Percentiles rank a stretch among this genome's conserved stretches.
Evolutionary conservation across 345 rosid genomes (phyloP).

Genomic region (Hibiscus trionum): DNA sequence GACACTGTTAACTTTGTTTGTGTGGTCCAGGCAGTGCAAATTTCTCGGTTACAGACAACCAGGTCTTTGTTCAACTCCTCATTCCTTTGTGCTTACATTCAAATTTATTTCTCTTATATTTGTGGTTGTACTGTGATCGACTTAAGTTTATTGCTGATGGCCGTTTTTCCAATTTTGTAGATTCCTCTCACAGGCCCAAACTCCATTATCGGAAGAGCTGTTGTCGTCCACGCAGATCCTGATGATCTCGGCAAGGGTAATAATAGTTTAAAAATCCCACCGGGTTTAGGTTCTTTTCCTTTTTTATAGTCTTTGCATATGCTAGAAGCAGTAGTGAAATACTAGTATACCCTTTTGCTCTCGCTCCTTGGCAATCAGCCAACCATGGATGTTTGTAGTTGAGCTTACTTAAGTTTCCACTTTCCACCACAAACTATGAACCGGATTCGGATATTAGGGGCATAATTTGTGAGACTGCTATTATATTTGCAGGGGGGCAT

Average conservation of each 20-base stretch:
- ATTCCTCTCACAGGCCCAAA: constrained; percentile 77
- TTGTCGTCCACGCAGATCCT: constrained; percentile 87
- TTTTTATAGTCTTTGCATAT: background rate
- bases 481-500: constrained; percentile 64
- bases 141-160: background rate
- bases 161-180: constrained; percentile 16
- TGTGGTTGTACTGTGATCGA: background rate
- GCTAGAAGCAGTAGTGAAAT: background rate
- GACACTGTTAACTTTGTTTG: background rate
- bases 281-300: background rate
- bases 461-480: background rate
- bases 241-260: constrained; percentile 98
- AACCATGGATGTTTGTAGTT: background rate
- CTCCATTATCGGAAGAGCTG: constrained; percentile 86
- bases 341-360: background rate
- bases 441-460: background rate
- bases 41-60: constrained; percentile 55
- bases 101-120: background rate
- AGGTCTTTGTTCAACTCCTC: constrained; percentile 26
- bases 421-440: background rate
- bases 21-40: constrained; percentile 51
- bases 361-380: background rate
- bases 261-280: constrained; percentile 17
- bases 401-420: background rate
- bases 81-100: background rate